Percentiles rank a stretch among this genome's conserved stretches.
These are phyloP conservation scores for Starmerella tilneyi DNA, from an alignment of 805 yeast species.

Conservation along the genomic window DNA sequence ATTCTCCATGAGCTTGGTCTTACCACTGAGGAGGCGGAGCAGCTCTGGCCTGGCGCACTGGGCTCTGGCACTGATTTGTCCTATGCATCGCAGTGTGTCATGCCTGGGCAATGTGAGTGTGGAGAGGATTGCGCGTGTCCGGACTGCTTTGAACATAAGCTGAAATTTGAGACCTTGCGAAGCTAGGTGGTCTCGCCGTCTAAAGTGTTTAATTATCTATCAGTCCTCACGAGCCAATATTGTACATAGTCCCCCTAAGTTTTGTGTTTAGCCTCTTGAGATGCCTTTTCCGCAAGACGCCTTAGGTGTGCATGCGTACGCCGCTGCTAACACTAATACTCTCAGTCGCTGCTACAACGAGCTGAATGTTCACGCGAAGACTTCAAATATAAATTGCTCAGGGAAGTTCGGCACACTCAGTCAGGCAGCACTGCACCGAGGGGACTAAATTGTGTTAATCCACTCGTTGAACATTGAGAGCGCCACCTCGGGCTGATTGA, in stretches of 20 bases:
- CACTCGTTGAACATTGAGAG: conserved; percentile 78
- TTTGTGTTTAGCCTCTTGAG: neutral
- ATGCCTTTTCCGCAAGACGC: no score
- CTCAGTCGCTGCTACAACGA: neutral
- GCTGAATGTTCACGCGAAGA: no score
- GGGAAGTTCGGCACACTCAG: no score
- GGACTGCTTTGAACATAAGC: conserved; percentile 28
- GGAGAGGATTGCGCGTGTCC: conserved; percentile 32
- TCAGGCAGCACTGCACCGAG: no score
- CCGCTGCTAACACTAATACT: no score
- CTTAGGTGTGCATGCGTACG: no score
- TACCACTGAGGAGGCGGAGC: conserved; percentile 24
- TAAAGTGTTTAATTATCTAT: neutral
- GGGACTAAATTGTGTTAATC: no score
- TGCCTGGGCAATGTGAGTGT: conserved; percentile 34
- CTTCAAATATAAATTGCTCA: no score
- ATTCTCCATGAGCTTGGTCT: conserved; percentile 23
- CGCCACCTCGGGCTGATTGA: conserved; percentile 71
- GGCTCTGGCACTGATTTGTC: conserved; percentile 21
- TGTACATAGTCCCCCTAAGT: no score
- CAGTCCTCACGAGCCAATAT: neutral
- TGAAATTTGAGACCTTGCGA: conserved; percentile 1
- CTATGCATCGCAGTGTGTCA: conserved; percentile 31
- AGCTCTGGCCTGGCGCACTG: conserved; percentile 24
- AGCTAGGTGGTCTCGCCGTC: neutral